Conservation (phyloP, 106 monocot genomes). For the Xerophyta viscosa region DNA sequence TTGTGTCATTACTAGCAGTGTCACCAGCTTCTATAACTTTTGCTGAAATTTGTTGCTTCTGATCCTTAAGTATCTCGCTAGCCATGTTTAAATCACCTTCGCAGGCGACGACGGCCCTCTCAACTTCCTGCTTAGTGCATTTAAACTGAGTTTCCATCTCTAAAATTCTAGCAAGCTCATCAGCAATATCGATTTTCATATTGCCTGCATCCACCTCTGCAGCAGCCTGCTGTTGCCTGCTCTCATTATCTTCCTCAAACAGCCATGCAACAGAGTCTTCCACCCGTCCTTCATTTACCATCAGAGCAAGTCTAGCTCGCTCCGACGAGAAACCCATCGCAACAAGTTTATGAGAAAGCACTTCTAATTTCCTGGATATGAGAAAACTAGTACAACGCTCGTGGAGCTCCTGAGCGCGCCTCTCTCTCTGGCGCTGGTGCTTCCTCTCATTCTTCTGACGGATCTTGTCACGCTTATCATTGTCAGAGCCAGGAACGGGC, state of each 20-base stretch:
- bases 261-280: slow-evolving; percentile 90
- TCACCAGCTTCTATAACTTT: slow-evolving; percentile 25
- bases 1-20: not conserved
- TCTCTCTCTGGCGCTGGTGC: slow-evolving; percentile 83
- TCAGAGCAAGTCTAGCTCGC: slow-evolving; percentile 71
- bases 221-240: slow-evolving; percentile 19
- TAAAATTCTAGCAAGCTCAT: slow-evolving; percentile 59
- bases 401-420: slow-evolving; percentile 72
- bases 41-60: slow-evolving; percentile 26
- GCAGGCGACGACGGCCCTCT: slow-evolving; percentile 65
- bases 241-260: slow-evolving; percentile 40
- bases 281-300: slow-evolving; percentile 64
- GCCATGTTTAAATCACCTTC: slow-evolving; percentile 81
- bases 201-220: slow-evolving; percentile 20
- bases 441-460: slow-evolving; percentile 93
- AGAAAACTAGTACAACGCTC: slow-evolving; percentile 60
- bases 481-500: slow-evolving; percentile 54
- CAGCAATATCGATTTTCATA: slow-evolving; percentile 69
- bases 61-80: slow-evolving; percentile 39
- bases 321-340: slow-evolving; percentile 79
- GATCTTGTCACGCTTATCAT: slow-evolving; percentile 84
- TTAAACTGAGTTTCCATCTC: slow-evolving; percentile 55
- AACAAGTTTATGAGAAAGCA: slow-evolving; percentile 64
- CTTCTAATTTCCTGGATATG: slow-evolving; percentile 77
- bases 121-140: slow-evolving; percentile 80